These are phyloP conservation scores for Tricharina praecox DNA, from an alignment of 495 filamentous ascomycete species.

Conservation along the genomic window DNA sequence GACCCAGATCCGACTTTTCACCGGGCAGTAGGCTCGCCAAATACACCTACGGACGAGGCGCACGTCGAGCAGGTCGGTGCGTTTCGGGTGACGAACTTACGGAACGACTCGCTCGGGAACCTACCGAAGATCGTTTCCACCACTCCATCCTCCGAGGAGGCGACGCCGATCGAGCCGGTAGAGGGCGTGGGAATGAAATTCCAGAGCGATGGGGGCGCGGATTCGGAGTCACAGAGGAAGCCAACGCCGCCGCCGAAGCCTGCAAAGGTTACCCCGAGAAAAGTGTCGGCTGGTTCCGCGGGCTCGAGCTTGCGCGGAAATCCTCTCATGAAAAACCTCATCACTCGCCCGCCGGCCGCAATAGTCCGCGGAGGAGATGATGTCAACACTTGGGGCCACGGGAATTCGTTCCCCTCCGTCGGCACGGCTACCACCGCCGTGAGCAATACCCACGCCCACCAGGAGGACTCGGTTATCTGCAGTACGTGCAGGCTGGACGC, in stretches of 20 bases:
- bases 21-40: neutral
- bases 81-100: conserved; percentile 1
- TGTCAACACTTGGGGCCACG: no score
- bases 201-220: no score
- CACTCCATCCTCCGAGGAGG: neutral
- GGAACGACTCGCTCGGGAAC: conserved; percentile 5
- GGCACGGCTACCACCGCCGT: conserved; percentile 2
- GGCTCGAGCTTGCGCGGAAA: no score
- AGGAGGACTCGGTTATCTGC: neutral
- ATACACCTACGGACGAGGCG: neutral
- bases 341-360: no score
- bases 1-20: conserved; percentile 6
- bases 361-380: no score
- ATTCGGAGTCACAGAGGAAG: no score
- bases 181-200: no score
- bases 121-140: conserved; percentile 4
- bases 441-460: neutral
- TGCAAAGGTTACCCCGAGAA: no score
- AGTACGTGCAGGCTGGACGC: neutral
- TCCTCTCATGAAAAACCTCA: no score
- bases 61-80: conserved; percentile 2
- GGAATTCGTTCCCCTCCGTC: neutral
- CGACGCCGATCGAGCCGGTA: neutral
- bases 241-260: no score
- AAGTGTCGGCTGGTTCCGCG: no score